phyloP scores from a whole-genome alignment of 2,329 filamentous ascomycete genomes.

The Microsporum audouinii region DNA sequence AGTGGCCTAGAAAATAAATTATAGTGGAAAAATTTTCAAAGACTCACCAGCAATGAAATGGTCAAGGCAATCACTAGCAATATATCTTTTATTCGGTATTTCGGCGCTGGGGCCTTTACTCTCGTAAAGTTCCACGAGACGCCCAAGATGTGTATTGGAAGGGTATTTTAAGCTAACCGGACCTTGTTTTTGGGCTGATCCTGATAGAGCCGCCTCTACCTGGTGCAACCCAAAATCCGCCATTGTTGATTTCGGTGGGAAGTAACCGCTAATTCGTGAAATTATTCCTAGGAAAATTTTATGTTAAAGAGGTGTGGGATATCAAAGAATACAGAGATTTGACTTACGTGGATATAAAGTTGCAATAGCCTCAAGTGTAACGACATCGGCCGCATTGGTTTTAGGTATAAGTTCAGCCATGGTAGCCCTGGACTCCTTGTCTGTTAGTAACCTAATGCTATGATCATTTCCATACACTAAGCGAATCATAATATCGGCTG shows the following conservation, averaged over 20 bases:
- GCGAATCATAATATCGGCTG: constrained; percentile 14
- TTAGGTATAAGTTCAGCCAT: constrained; percentile 8
- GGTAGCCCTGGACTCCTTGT: constrained; percentile 9
- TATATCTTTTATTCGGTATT: constrained; percentile 12
- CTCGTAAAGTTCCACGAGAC: constrained; percentile 9
- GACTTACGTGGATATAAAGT: constrained; percentile 13
- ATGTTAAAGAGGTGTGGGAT: neutral
- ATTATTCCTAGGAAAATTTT: neutral
- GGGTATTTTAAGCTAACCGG: neutral
- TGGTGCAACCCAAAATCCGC: constrained; percentile 10
- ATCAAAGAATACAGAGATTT: neutral
- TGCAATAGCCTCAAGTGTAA: constrained; percentile 6
- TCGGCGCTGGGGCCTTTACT: constrained; percentile 9
- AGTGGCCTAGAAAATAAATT: neutral
- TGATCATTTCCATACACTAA: constrained; percentile 10
- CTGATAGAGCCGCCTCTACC: constrained; percentile 8
- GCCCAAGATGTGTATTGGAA: constrained; percentile 11
- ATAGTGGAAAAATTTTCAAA: neutral
- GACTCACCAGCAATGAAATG: constrained; percentile 14
- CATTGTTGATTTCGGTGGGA: constrained; percentile 6
- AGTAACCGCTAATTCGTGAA: neutral
- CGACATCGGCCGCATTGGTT: neutral
- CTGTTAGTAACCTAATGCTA: constrained; percentile 9
- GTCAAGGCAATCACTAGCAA: constrained; percentile 15
- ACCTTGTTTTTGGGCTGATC: neutral